These are phyloP conservation scores for Zymoseptoria crescenta DNA, from an alignment of 2,329 filamentous ascomycete species.

Conservation along the genomic window DNA sequence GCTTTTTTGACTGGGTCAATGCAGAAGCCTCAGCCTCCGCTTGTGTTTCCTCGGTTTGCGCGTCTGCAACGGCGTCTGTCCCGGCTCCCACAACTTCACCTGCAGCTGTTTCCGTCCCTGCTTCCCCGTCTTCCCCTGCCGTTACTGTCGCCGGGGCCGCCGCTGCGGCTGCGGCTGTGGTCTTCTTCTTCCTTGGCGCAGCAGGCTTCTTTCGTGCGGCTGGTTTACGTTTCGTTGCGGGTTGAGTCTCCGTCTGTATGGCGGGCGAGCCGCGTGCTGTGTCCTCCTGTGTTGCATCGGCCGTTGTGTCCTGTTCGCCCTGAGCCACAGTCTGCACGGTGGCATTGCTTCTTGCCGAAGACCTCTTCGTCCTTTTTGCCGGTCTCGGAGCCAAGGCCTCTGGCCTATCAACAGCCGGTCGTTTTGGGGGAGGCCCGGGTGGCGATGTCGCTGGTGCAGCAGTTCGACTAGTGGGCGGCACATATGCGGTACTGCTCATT, in stretches of 20 bases:
- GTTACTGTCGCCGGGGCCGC: constrained; percentile 12
- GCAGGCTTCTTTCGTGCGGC: constrained; percentile 3
- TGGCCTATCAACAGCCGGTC: constrained; percentile 3
- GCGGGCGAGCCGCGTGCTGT: not conserved
- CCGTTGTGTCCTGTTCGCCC: constrained; percentile 7
- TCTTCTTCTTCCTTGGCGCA: constrained; percentile 16
- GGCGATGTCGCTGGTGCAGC: no score
- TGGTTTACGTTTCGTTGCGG: constrained; percentile 5
- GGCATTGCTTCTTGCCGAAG: constrained; percentile 17
- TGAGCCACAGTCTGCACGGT: constrained; percentile 12
- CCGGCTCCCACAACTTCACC: not conserved
- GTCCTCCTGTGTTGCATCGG: not conserved
- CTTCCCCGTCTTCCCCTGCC: constrained; percentile 2
- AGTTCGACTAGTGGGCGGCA: not conserved
- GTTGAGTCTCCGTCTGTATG: constrained; percentile 2
- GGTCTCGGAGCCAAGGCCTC: constrained; percentile 6
- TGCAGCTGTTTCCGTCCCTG: not conserved
- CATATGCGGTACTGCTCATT: not conserved
- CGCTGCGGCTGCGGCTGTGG: constrained; percentile 16
- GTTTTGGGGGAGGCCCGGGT: constrained; percentile 3
- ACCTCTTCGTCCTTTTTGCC: constrained; percentile 17
- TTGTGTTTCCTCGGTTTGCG: constrained; percentile 2
- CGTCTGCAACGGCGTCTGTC: not conserved
- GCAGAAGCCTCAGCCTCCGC: not conserved
- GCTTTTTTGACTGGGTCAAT: constrained; percentile 1